Conservation (phyloP, 768 basidiomycete species). For the Wakefieldia striispora region DNA sequence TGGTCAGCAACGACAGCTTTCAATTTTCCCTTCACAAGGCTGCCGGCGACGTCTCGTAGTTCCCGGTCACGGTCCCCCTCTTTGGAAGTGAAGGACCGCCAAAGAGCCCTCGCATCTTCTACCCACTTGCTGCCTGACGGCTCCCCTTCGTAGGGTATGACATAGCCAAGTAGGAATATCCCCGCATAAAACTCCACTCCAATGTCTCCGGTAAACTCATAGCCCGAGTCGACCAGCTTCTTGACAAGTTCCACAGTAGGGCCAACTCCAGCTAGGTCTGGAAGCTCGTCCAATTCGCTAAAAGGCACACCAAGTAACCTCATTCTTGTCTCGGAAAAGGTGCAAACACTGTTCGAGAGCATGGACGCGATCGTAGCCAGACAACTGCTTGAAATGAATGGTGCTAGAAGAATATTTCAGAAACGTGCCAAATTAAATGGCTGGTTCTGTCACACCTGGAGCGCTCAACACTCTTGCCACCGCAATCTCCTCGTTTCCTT, state of each 20-base stretch:
- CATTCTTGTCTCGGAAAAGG: constrained; percentile 14
- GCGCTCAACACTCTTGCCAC: constrained; percentile 13
- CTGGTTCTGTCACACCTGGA: constrained; percentile 13
- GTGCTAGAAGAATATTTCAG: constrained; percentile 9
- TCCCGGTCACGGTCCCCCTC: constrained; percentile 14
- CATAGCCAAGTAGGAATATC: constrained; percentile 22
- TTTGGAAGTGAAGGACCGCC: constrained; percentile 27
- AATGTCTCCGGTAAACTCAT: constrained; percentile 18
- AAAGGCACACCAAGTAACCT: constrained; percentile 10
- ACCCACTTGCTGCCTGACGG: constrained; percentile 7
- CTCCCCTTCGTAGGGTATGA: constrained; percentile 14
- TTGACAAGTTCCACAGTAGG: constrained; percentile 10
- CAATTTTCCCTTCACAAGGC: constrained; percentile 42
- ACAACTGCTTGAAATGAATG: constrained; percentile 22
- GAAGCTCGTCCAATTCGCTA: neutral
- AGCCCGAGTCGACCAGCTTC: constrained; percentile 16
- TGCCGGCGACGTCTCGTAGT: constrained; percentile 25
- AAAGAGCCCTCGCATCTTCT: constrained; percentile 29
- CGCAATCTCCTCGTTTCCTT: neutral
- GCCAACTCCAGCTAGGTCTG: neutral
- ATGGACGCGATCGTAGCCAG: constrained; percentile 14
- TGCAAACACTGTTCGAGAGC: constrained; percentile 15
- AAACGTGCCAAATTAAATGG: neutral
- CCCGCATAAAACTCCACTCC: constrained; percentile 20
- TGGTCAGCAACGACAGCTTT: constrained; percentile 41